Evolutionary conservation across 352 stramenopile species (phyloP).

Genomic region (Phytophthora crassamura): DNA sequence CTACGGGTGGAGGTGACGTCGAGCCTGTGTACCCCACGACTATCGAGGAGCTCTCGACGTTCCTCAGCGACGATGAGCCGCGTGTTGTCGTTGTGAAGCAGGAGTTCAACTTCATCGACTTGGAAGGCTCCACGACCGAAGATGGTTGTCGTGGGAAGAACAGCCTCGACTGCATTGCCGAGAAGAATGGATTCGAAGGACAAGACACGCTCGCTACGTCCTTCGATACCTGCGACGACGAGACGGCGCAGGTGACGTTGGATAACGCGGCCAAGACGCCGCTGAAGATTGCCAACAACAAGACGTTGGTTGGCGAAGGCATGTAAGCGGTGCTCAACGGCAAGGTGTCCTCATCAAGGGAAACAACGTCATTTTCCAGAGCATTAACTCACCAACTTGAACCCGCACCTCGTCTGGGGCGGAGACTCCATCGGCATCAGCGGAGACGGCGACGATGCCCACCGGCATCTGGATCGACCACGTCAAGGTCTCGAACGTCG

Average conservation of each 20-base stretch:
- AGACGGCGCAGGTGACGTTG: conserved; percentile 27
- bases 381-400: conserved; percentile 57
- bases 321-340: conserved; percentile 44
- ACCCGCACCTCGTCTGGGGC: conserved; percentile 47
- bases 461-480: conserved; percentile 57
- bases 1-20: conserved; percentile 45
- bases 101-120: conserved; percentile 49
- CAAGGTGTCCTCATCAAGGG: conserved; percentile 41
- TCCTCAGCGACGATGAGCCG: conserved; percentile 38
- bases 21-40: conserved; percentile 46
- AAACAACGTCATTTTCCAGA: conserved; percentile 57
- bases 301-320: conserved; percentile 50
- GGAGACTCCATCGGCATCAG: conserved; percentile 31
- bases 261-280: conserved; percentile 28
- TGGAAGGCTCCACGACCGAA: conserved; percentile 53
- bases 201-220: conserved; percentile 52
- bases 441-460: conserved; percentile 17
- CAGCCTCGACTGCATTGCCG: conserved; percentile 47
- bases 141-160: conserved; percentile 44
- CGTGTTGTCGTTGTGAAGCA: conserved; percentile 60
- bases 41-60: conserved; percentile 47
- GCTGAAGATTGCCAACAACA: conserved; percentile 37
- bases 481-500: conserved; percentile 44
- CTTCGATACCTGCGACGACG: conserved; percentile 42
- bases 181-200: conserved; percentile 53